phyloP scores from a whole-genome alignment of 345 rosid genomes.

The Aurinia saxatilis region DNA sequence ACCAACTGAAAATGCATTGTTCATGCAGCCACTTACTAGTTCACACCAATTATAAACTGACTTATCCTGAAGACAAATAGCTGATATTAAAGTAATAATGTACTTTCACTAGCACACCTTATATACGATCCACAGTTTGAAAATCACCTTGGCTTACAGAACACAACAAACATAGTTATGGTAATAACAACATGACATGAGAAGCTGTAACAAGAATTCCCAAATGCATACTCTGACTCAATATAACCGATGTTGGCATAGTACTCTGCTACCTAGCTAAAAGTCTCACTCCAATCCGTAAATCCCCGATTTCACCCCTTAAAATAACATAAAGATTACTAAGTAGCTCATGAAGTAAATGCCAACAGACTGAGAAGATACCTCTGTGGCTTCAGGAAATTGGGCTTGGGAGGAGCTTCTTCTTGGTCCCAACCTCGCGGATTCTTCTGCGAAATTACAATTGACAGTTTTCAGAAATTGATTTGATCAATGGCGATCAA shows the following conservation, averaged over 20 bases:
- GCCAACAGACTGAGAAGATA: too few relatives aligned
- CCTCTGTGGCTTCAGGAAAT: too few relatives aligned
- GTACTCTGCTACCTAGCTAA: constrained; percentile 42
- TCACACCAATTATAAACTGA: constrained; percentile 53
- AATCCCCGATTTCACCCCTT: constrained; percentile 51
- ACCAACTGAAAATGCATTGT: constrained; percentile 41
- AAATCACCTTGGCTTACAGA: constrained; percentile 67
- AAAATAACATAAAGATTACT: not conserved
- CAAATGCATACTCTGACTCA: constrained; percentile 77
- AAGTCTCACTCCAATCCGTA: constrained; percentile 62
- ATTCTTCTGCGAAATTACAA: too few relatives aligned
- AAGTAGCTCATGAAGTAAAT: not conserved
- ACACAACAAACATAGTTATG: constrained; percentile 52
- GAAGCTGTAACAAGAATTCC: constrained; percentile 85
- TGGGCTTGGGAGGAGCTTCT: too few relatives aligned
- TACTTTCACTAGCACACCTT: not conserved
- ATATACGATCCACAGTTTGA: not conserved
- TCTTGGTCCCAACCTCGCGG: too few relatives aligned
- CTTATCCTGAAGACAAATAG: constrained; percentile 43
- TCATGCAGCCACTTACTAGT: constrained; percentile 52
- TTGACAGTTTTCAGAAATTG: too few relatives aligned
- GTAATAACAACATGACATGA: constrained; percentile 58
- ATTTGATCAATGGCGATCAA: too few relatives aligned
- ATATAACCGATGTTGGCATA: constrained; percentile 62
- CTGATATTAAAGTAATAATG: not conserved